phyloP scores from a whole-genome alignment of 306 rosid genomes.

The Cucumis melo region DNA sequence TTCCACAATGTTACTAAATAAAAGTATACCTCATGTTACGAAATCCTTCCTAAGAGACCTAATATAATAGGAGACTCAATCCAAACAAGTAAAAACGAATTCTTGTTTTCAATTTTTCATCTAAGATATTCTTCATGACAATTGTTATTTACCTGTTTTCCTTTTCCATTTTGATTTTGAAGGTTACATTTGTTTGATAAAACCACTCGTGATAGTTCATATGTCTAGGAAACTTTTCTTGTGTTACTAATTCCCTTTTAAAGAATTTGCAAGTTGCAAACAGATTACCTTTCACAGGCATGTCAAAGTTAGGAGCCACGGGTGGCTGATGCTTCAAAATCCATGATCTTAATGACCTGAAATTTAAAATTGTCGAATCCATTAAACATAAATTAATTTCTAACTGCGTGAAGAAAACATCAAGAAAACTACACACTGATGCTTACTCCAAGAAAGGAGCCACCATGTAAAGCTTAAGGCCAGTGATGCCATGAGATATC shows the following conservation, averaged over 20 bases:
- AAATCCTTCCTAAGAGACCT: not conserved
- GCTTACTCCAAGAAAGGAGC: conserved; percentile 86
- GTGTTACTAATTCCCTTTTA: not conserved
- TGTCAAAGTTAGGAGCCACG: conserved; percentile 48
- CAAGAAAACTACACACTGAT: conserved; percentile 13
- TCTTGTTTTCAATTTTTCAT: not conserved
- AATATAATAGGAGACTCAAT: not conserved
- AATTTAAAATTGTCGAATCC: conserved; percentile 12
- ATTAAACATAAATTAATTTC: conserved; percentile 9
- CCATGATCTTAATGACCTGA: conserved; percentile 74
- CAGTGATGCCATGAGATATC: conserved; percentile 87
- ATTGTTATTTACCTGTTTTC: not conserved
- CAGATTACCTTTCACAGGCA: conserved; percentile 55
- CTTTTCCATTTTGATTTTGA: not conserved
- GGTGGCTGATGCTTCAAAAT: conserved; percentile 47
- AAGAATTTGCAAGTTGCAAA: not conserved
- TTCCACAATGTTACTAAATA: no score
- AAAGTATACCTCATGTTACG: not conserved
- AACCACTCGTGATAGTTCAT: not conserved
- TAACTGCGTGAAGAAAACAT: conserved; percentile 7
- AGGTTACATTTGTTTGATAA: not conserved
- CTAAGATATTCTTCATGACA: not conserved
- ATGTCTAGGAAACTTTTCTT: not conserved
- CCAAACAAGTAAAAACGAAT: not conserved
- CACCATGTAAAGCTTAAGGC: conserved; percentile 98